Evolutionary conservation across 1,139 yeast species (phyloP).

Genomic region (Hanseniaspora sp.): DNA sequence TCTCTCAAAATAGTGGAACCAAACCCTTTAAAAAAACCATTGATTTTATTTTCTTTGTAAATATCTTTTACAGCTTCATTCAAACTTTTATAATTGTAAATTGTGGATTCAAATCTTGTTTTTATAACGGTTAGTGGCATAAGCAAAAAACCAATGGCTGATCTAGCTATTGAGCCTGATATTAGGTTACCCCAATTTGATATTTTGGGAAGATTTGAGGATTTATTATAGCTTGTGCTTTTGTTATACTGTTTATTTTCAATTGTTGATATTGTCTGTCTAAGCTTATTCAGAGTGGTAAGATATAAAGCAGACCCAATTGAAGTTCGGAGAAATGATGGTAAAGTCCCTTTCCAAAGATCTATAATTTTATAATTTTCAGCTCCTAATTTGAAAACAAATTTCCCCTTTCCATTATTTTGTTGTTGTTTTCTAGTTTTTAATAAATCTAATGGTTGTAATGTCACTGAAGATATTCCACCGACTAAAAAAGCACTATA

Average conservation of each 20-base stretch:
- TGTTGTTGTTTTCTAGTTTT: conserved; percentile 84
- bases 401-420: conserved; percentile 33
- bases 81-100: conserved; percentile 60
- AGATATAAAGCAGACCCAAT: conserved; percentile 82
- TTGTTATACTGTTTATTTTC: background rate
- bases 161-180: conserved; percentile 72
- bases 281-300: conserved; percentile 52
- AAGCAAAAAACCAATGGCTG: conserved; percentile 73
- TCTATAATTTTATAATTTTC: conserved; percentile 31
- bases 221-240: conserved; percentile 17
- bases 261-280: conserved; percentile 28
- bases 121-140: conserved; percentile 97
- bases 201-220: conserved; percentile 52
- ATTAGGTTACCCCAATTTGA: conserved; percentile 57
- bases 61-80: conserved; percentile 52
- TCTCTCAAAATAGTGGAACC: conserved; percentile 30
- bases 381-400: conserved; percentile 40
- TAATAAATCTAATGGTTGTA: conserved; percentile 83
- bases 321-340: conserved; percentile 81
- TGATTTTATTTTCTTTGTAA: conserved; percentile 23
- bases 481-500: conserved; percentile 85
- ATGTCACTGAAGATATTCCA: conserved; percentile 61
- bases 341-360: conserved; percentile 88
- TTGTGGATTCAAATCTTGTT: conserved; percentile 72
- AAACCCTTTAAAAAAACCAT: conserved; percentile 29